Evolutionary conservation across 2,329 filamentous ascomycete genomes (phyloP).

Genomic region (Calonectria leucothoes): DNA sequence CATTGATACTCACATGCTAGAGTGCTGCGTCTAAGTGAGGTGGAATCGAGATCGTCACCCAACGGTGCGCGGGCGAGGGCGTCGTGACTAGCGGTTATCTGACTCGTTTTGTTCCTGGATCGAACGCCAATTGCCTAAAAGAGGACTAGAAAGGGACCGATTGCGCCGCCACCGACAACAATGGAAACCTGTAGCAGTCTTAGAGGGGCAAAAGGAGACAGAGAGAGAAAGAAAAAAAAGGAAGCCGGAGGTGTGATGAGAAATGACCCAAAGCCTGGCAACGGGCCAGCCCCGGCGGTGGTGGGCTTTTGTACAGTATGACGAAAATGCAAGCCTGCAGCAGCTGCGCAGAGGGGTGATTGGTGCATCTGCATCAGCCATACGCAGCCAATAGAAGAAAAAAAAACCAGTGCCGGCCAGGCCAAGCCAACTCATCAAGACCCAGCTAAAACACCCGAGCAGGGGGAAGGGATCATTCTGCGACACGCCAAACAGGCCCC

Average conservation of each 20-base stretch:
- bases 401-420: background rate
- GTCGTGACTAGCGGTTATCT: conserved; percentile 11
- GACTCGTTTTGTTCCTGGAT: conserved; percentile 19
- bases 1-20: conserved; percentile 10
- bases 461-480: conserved; percentile 9
- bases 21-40: background rate
- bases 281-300: background rate
- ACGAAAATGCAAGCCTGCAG: background rate
- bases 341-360: conserved; percentile 2
- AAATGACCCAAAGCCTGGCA: background rate
- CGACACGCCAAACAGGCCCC: conserved; percentile 17
- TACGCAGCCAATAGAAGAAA: conserved; percentile 16
- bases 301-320: conserved; percentile 5
- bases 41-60: background rate
- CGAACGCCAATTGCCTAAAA: background rate
- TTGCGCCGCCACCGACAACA: conserved; percentile 7
- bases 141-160: conserved; percentile 1
- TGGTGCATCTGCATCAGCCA: conserved; percentile 11
- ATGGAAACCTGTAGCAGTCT: background rate
- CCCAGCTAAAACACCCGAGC: background rate
- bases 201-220: background rate
- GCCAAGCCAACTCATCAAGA: conserved; percentile 14
- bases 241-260: conserved; percentile 4
- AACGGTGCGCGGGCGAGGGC: background rate
- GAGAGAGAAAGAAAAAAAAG: background rate